Percentiles rank a stretch among this genome's conserved stretches.
Evolutionary conservation across 2,329 filamentous ascomycete species (phyloP).

Genomic region (Lomentospora prolificans): DNA sequence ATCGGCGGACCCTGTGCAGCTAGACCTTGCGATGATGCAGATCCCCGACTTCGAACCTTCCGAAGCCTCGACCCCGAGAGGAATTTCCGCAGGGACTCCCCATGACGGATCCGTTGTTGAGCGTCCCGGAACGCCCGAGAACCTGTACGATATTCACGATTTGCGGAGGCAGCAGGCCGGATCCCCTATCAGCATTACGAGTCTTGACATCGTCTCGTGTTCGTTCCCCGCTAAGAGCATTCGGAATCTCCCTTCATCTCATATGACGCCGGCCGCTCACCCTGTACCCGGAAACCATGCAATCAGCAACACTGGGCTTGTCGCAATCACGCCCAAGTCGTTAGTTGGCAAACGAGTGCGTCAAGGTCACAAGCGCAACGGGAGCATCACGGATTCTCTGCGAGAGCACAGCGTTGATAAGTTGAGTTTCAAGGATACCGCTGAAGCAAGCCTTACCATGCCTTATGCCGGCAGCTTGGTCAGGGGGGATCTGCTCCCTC

Average conservation of each 20-base stretch:
- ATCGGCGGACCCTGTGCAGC: constrained; percentile 31
- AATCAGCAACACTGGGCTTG: constrained; percentile 35
- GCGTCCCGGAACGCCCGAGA: constrained; percentile 38
- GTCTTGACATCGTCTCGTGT: constrained; percentile 53
- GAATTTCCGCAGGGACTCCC: constrained; percentile 13
- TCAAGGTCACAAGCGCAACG: constrained; percentile 68
- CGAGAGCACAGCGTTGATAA: constrained; percentile 54
- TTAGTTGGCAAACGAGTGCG: constrained; percentile 50
- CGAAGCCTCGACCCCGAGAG: not conserved
- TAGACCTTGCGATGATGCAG: constrained; percentile 25
- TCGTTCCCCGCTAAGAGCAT: constrained; percentile 48
- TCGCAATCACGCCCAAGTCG: constrained; percentile 49
- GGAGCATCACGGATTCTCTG: constrained; percentile 77
- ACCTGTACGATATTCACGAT: constrained; percentile 15
- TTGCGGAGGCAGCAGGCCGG: constrained; percentile 24
- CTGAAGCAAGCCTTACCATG: constrained; percentile 42
- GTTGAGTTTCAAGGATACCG: constrained; percentile 30
- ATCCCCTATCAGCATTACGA: constrained; percentile 43
- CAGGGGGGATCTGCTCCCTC: constrained; percentile 74
- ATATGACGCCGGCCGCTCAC: constrained; percentile 40
- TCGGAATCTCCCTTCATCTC: constrained; percentile 26
- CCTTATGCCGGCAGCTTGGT: constrained; percentile 77
- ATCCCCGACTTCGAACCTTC: not conserved
- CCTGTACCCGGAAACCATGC: constrained; percentile 43
- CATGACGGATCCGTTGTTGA: constrained; percentile 15